A percentile compares a stretch with the other conserved stretches of the same genome.
Conservation (phyloP, 1,284 basidiomycete genomes). For the Schizophyllum commune region DNA sequence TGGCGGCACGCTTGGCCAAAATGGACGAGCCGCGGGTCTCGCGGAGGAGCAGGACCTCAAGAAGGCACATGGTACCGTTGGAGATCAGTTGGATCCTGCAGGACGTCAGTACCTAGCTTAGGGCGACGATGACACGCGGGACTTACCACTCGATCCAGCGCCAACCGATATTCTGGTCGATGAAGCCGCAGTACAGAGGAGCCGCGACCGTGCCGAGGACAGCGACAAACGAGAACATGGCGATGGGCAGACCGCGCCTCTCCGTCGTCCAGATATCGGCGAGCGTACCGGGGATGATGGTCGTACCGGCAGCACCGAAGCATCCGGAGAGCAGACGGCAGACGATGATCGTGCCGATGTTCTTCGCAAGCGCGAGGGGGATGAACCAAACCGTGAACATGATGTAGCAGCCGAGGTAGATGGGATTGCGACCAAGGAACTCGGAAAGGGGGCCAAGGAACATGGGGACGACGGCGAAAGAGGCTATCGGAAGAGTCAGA, state of each 20-base stretch:
- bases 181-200: not conserved
- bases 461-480: not conserved
- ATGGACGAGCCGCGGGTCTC: constrained; percentile 47
- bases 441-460: constrained; percentile 2
- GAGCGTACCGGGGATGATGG: constrained; percentile 35
- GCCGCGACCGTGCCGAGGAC: constrained; percentile 27
- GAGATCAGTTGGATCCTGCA: constrained; percentile 58
- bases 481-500: not conserved
- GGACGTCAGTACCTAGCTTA: constrained; percentile 45
- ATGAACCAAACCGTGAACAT: constrained; percentile 37
- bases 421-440: not conserved
- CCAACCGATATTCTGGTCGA: not conserved
- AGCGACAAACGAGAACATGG: constrained; percentile 51
- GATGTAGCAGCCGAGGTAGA: constrained; percentile 33
- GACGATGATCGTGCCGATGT: constrained; percentile 50
- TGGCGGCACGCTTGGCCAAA: constrained; percentile 29
- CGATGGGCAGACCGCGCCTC: constrained; percentile 54
- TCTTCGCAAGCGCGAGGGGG: constrained; percentile 51
- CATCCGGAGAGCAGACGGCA: constrained; percentile 56
- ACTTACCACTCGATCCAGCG: constrained; percentile 37
- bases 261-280: constrained; percentile 50
- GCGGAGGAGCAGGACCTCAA: constrained; percentile 42
- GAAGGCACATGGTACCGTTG: constrained; percentile 33
- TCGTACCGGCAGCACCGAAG: constrained; percentile 36
- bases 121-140: constrained; percentile 45